Base-by-base conservation (phyloP, 805 yeast genomes). In the Phaffomyces opuntiae region DNA sequence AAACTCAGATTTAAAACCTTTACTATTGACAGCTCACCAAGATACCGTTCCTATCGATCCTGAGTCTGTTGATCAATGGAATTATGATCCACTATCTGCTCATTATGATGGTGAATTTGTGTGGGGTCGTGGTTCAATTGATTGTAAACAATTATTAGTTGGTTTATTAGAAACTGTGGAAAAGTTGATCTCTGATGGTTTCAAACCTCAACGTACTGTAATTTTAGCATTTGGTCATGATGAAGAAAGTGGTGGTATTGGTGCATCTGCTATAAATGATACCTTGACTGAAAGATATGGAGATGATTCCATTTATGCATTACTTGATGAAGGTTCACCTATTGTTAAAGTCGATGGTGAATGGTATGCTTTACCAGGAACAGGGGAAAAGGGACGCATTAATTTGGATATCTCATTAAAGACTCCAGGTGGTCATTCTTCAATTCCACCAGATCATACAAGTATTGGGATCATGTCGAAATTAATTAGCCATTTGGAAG, bases 21-120 rank as follows among this genome's bases (percentile, higher is more conserved):
- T 81, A 16, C 53, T 87, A 63, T 66, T 86, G 38, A 75, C 84
- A 62, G 91, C 93, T 5, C 96, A 87, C 61, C 87, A 81, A 59
- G 96, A 87, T 58, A 87, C 83, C 1, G 96, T 87, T 14, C 95
- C 96, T 0, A 83, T 85, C 7, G 83, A 79, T 55, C 59, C 61
- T n/a, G 76, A 71, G 24, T 77, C 89, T 0, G 62, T 69, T 38
- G 67, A 63, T 26, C 66, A 75, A 45, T 87, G 96, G 96, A 68
- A 65, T 0, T 69, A 76, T 56, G 81, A 80, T 11, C 95, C 95
- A 3, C 83, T 78, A 47, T 61, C 70, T 16, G 88, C 84, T 14
- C 67, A 73, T 54, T 85, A 68, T 57, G 95, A 87, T 54, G 89
- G 87, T 14, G 54, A 59, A 35, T 56, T 56, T 7, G 54, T 88